A percentile compares a stretch with the other conserved stretches of the same genome.
These are phyloP conservation scores for Calonectria naviculata DNA, from an alignment of 2,329 filamentous ascomycete species.

Conservation along the genomic window DNA sequence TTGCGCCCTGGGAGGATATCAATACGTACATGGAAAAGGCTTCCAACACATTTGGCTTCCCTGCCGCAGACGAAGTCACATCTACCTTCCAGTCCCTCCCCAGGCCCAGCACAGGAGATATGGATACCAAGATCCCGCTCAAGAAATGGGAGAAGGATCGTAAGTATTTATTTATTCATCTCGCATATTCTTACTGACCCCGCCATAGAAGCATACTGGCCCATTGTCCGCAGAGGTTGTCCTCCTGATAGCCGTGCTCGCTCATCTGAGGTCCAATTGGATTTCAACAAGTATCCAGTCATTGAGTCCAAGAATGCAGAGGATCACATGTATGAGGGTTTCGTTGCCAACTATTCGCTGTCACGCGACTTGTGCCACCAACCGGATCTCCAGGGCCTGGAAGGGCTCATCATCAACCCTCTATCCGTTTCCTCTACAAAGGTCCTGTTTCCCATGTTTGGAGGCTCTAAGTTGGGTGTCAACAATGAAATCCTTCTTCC, in stretches of 20 bases:
- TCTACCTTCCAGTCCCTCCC: slow-evolving; percentile 57
- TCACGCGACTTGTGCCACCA: slow-evolving; percentile 74
- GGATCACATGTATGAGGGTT: slow-evolving; percentile 65
- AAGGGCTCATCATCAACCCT: slow-evolving; percentile 73
- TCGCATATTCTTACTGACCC: slow-evolving; percentile 11
- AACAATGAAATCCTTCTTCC: slow-evolving; percentile 79
- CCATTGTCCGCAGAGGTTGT: slow-evolving; percentile 69
- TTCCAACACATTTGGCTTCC: slow-evolving; percentile 57
- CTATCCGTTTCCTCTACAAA: slow-evolving; percentile 67
- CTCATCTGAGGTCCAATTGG: slow-evolving; percentile 52
- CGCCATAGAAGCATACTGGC: slow-evolving; percentile 63
- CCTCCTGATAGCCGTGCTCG: slow-evolving; percentile 71
- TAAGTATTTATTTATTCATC: slow-evolving; percentile 44
- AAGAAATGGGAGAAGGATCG: slow-evolving; percentile 65
- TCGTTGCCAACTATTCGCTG: slow-evolving; percentile 70
- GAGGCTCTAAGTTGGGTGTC: slow-evolving; percentile 74
- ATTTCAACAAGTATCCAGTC: slow-evolving; percentile 56
- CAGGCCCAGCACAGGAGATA: slow-evolving; percentile 48
- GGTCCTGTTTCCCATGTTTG: slow-evolving; percentile 72
- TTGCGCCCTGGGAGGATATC: slow-evolving; percentile 73
- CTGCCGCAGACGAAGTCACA: slow-evolving; percentile 56
- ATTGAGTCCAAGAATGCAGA: slow-evolving; percentile 58
- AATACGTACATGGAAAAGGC: slow-evolving; percentile 64
- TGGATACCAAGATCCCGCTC: slow-evolving; percentile 46
- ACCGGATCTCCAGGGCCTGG: slow-evolving; percentile 70